Conservation (phyloP, 208 protist species). For the Leishmania lainsoni region DNA sequence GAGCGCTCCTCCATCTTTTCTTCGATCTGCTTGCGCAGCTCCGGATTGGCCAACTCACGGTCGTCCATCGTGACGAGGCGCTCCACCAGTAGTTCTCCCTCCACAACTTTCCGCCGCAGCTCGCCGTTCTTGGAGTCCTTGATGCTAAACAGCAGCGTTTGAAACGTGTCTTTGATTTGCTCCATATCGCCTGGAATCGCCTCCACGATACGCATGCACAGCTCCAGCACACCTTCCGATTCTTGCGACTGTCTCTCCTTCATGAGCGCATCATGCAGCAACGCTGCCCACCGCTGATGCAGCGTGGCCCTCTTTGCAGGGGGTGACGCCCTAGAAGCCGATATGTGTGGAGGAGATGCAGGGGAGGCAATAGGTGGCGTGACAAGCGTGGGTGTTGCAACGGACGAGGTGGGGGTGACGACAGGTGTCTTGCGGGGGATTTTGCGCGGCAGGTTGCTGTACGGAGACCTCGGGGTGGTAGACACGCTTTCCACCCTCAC, state of each 20-base stretch:
- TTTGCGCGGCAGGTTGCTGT: slow-evolving; percentile 27
- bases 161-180: slow-evolving; percentile 61
- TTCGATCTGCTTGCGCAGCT: slow-evolving; percentile 64
- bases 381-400: slow-evolving; percentile 10
- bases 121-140: slow-evolving; percentile 69
- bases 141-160: slow-evolving; percentile 71
- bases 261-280: slow-evolving; percentile 50
- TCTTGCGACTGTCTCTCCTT: slow-evolving; percentile 41
- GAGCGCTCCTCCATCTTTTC: slow-evolving; percentile 66
- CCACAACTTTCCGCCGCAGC: slow-evolving; percentile 58
- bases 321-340: background rate
- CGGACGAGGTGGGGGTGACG: slow-evolving; percentile 29
- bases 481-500: slow-evolving; percentile 10
- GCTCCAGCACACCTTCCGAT: slow-evolving; percentile 27
- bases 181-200: slow-evolving; percentile 58
- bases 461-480: slow-evolving; percentile 28
- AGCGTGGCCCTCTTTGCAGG: slow-evolving; percentile 19
- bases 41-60: slow-evolving; percentile 80
- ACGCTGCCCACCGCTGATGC: slow-evolving; percentile 44
- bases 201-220: slow-evolving; percentile 53
- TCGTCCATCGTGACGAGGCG: slow-evolving; percentile 71
- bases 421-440: slow-evolving; percentile 42
- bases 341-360: background rate
- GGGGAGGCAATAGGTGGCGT: slow-evolving; percentile 14
- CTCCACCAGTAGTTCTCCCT: slow-evolving; percentile 71